Percentiles rank a stretch among this genome's conserved stretches.
phyloP scores from a whole-genome alignment of 2,329 filamentous ascomycete genomes.

The Lasiodiplodia citricola region DNA sequence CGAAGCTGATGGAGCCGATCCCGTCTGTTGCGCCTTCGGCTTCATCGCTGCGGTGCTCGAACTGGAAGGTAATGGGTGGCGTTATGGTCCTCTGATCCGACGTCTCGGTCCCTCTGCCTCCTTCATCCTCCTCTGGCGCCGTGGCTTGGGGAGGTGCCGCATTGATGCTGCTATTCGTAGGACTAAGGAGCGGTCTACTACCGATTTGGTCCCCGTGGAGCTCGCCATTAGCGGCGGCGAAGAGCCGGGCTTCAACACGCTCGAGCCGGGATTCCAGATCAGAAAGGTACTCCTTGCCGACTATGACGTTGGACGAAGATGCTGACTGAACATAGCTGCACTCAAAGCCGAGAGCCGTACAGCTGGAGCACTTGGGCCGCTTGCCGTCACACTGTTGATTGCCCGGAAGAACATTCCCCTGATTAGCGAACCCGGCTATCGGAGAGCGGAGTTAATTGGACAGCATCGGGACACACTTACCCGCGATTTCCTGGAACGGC shows the following conservation, averaged over 20 bases:
- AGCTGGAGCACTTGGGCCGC: slow-evolving; percentile 51
- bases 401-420: neutral
- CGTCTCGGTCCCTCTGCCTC: slow-evolving; percentile 26
- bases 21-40: slow-evolving; percentile 41
- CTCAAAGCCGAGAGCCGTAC: slow-evolving; percentile 49
- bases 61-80: neutral
- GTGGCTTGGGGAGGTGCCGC: neutral
- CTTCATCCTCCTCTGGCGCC: neutral
- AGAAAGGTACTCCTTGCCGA: slow-evolving; percentile 44
- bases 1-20: slow-evolving; percentile 44
- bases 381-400: slow-evolving; percentile 48
- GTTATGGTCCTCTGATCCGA: neutral
- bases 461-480: slow-evolving; percentile 28
- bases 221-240: slow-evolving; percentile 1
- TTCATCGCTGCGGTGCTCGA: slow-evolving; percentile 14
- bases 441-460: neutral
- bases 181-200: slow-evolving; percentile 8
- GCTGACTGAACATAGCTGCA: slow-evolving; percentile 49
- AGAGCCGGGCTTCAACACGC: slow-evolving; percentile 3
- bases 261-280: neutral
- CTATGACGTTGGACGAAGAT: slow-evolving; percentile 46
- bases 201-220: too few species aligned
- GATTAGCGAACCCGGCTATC: neutral
- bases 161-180: neutral
- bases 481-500: slow-evolving; percentile 44